phyloP scores from a whole-genome alignment of 2,329 filamentous ascomycete species.

The Diplodia mutila region DNA sequence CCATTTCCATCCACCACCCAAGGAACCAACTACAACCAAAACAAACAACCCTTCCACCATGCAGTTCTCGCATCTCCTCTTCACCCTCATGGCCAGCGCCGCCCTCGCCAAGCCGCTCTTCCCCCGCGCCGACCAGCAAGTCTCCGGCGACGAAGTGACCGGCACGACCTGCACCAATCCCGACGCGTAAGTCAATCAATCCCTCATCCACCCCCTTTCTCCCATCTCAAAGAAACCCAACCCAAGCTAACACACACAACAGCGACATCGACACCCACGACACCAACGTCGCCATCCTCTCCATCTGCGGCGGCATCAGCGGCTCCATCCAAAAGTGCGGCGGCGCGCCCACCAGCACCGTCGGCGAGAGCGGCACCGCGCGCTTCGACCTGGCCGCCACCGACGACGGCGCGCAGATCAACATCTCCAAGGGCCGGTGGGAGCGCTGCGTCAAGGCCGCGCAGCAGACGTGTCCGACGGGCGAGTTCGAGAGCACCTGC shows the following conservation, averaged over 20 bases:
- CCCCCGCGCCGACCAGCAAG: constrained; percentile 28
- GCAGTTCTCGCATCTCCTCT: neutral
- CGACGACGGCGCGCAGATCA: constrained; percentile 51
- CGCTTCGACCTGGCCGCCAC: constrained; percentile 53
- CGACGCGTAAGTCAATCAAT: constrained; percentile 37
- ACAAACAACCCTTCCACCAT: neutral
- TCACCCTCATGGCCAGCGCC: constrained; percentile 1
- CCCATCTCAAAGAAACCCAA: neutral
- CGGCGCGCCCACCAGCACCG: constrained; percentile 50
- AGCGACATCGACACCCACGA: constrained; percentile 31
- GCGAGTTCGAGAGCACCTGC: constrained; percentile 54
- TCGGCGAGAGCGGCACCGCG: constrained; percentile 53
- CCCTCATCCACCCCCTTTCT: neutral
- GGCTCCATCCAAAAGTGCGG: constrained; percentile 52
- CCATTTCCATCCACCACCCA: too few relatives aligned
- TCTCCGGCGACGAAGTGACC: constrained; percentile 36
- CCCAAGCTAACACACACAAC: neutral
- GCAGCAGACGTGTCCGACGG: constrained; percentile 55
- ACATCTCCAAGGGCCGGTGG: constrained; percentile 58
- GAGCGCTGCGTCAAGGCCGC: constrained; percentile 60
- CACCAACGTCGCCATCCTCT: constrained; percentile 49
- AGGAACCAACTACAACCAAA: neutral
- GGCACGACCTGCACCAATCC: constrained; percentile 40
- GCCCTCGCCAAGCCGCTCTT: constrained; percentile 8
- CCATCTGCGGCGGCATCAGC: constrained; percentile 56